Base-by-base conservation (phyloP, 106 monocot species). In the Dendrobium officinale region DNA sequence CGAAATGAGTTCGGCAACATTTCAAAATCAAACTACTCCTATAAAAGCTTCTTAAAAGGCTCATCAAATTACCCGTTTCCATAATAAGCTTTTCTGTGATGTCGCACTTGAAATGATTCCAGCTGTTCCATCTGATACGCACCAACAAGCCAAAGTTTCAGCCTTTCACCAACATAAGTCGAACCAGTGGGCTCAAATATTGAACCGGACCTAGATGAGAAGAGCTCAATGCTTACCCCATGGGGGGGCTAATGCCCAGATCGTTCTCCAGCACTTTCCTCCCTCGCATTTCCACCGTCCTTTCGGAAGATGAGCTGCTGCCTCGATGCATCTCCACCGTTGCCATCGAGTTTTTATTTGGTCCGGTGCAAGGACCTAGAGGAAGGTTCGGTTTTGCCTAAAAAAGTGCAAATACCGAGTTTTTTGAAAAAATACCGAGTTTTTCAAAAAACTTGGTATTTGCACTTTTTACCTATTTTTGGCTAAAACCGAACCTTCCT, bases 101-200 rank as follows among this genome's bases (percentile, higher is more conserved):
- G 45, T 67, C 13, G 82, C 93, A 96, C 11, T 48, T 19, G 83
- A 96, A 96, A 79, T 89, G 86, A 79, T 93, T 93, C 91, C 91
- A 93, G 77, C 84, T 91, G 78, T 93, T 93, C 93, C 91, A 93
- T 16, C 86, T 89, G 82, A 73, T 67, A 6, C 66, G 16, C 26
- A 19, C 18, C 7, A 48, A 11, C 48, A 48, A 48, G 20, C 6
- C 66, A 67, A 6, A 67, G 11, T 67, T 67, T 67, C 66, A n/a
- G 26, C 18, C 16, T 67, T 67, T n/a, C 22, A 11, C 6, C 26
- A 26, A 67, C 48, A 67, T 4, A 67, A 24, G 66, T n/a, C 6
- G 66, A 67, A 67, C 22, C 19, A 19, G 66, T 6, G 26, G 66
- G n/a, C 6, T n/a, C 22, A 67, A 67, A 15, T 11, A 26, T 6